Evolutionary conservation across 202 grass and related monocot species (phyloP).

Genomic region (Zizania palustris): DNA sequence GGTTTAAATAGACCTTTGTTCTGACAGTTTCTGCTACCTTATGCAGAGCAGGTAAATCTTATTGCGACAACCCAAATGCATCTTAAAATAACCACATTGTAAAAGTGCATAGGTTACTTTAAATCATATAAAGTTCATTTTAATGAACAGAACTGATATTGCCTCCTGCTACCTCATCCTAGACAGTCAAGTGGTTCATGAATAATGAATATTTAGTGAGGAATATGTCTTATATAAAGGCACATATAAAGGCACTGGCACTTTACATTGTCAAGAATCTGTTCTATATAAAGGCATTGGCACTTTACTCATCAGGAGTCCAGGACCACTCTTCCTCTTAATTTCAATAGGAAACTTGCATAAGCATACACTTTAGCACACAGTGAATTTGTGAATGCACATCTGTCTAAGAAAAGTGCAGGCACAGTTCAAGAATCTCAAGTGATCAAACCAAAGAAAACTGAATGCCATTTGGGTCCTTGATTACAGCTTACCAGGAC

Average conservation of each 20-base stretch:
- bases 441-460: slow-evolving; percentile 26
- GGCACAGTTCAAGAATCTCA: not conserved
- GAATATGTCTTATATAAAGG: slow-evolving; percentile 52
- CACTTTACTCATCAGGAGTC: slow-evolving; percentile 35
- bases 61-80: not conserved
- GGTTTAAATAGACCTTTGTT: not conserved
- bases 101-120: slow-evolving; percentile 6
- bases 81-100: slow-evolving; percentile 9
- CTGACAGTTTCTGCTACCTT: not conserved
- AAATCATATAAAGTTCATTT: slow-evolving; percentile 29
- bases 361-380: not conserved
- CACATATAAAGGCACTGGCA: slow-evolving; percentile 41
- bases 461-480: slow-evolving; percentile 17
- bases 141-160: slow-evolving; percentile 45
- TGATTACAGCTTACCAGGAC: slow-evolving; percentile 45
- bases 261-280: slow-evolving; percentile 47
- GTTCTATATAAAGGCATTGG: slow-evolving; percentile 48
- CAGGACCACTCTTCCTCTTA: slow-evolving; percentile 16
- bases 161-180: slow-evolving; percentile 18
- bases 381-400: slow-evolving; percentile 15
- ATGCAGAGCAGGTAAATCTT: too few species aligned
- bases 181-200: slow-evolving; percentile 31
- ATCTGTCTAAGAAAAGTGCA: not conserved
- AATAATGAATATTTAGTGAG: slow-evolving; percentile 45
- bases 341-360: slow-evolving; percentile 39